Conservation (phyloP, 441 rosid genomes). For the Pelargonium cotyledonis region DNA sequence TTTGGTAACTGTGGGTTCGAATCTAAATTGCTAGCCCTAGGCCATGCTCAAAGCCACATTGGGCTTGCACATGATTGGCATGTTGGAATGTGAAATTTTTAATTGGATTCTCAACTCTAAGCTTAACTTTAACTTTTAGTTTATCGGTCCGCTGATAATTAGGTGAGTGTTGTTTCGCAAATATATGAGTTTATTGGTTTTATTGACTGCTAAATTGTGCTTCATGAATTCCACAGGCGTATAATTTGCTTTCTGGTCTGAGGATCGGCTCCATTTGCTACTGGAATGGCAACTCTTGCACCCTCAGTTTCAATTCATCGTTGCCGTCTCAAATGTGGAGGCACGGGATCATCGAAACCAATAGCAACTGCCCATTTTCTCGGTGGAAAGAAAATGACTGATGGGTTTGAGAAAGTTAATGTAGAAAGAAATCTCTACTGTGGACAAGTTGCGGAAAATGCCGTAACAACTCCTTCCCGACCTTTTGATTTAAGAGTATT, state of each 20-base stretch:
- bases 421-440: conserved; percentile 23
- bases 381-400: conserved; percentile 22
- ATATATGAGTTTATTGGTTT: too few species aligned
- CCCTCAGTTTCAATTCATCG: conserved; percentile 30
- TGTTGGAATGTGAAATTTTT: too few species aligned
- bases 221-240: too few species aligned
- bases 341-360: conserved; percentile 29
- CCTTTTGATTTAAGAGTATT: conserved; percentile 30
- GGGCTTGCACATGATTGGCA: too few species aligned
- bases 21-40: too few species aligned
- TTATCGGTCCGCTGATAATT: too few species aligned
- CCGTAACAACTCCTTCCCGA: conserved; percentile 4
- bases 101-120: too few species aligned
- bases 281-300: conserved; percentile 43
- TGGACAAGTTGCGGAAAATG: conserved; percentile 22
- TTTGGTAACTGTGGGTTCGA: too few species aligned
- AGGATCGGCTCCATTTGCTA: conserved; percentile 12
- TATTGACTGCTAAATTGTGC: too few species aligned
- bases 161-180: too few species aligned
- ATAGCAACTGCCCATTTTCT: conserved; percentile 23
- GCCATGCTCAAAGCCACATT: too few species aligned
- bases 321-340: conserved; percentile 31
- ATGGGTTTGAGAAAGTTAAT: conserved; percentile 22
- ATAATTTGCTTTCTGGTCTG: conserved; percentile 8
- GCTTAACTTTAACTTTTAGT: too few species aligned